Evolutionary conservation across 805 yeast species (phyloP).

Genomic region (Saturnispora serradocipensis): DNA sequence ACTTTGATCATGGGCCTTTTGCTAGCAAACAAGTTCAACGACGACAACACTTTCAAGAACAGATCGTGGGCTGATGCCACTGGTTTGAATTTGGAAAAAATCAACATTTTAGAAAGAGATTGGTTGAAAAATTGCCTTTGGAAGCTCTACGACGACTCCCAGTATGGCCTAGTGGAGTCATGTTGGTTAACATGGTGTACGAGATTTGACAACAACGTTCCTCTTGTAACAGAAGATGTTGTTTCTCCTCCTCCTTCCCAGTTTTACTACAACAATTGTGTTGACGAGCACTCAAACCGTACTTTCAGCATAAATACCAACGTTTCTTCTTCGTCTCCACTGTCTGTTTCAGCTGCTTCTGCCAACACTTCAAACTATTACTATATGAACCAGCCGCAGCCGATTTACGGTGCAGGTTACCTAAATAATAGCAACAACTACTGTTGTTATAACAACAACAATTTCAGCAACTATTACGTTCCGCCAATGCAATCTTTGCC

Average conservation of each 20-base stretch:
- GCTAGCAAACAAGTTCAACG: slow-evolving; percentile 88
- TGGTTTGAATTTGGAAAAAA: slow-evolving; percentile 50
- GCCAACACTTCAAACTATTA: slow-evolving; percentile 4
- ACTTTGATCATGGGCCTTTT: slow-evolving; percentile 61
- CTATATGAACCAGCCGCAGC: not conserved
- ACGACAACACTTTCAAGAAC: slow-evolving; percentile 93
- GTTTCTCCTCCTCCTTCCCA: not conserved
- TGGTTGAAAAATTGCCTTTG: slow-evolving; percentile 31
- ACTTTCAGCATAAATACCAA: not conserved
- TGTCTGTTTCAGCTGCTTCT: slow-evolving; percentile 12
- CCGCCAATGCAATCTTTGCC: not conserved
- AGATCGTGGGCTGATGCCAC: slow-evolving; percentile 96
- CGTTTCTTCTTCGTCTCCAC: slow-evolving; percentile 10
- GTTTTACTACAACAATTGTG: not conserved
- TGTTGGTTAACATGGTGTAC: slow-evolving; percentile 31
- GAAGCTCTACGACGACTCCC: slow-evolving; percentile 26
- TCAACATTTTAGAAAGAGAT: slow-evolving; percentile 59
- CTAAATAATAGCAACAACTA: not conserved
- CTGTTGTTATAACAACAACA: not conserved
- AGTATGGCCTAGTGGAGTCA: slow-evolving; percentile 26
- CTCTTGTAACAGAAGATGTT: not conserved
- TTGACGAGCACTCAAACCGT: not conserved
- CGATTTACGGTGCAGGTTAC: not conserved
- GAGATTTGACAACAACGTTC: slow-evolving; percentile 13
- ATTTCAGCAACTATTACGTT: not conserved